These are phyloP conservation scores for Acer negundo DNA, from an alignment of 345 rosid species.

Conservation along the genomic window DNA sequence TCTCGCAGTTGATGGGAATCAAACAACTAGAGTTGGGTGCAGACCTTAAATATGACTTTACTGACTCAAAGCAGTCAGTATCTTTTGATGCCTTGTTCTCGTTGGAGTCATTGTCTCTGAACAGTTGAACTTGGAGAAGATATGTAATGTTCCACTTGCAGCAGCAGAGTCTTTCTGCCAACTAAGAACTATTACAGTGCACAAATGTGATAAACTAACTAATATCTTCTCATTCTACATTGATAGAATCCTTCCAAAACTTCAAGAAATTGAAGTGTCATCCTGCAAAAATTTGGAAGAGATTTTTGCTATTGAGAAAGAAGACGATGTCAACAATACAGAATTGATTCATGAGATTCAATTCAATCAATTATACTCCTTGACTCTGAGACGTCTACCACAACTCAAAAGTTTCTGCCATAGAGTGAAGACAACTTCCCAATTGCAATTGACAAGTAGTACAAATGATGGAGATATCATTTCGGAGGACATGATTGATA, in stretches of 20 bases:
- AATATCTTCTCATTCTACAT: constrained; percentile 20
- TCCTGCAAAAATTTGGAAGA: constrained; percentile 15
- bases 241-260: constrained; percentile 14
- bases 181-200: constrained; percentile 13
- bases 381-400: neutral
- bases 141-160: constrained; percentile 4
- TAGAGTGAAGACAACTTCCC: neutral
- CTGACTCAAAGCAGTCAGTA: neutral
- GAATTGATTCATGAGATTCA: neutral
- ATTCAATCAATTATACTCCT: neutral
- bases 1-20: neutral
- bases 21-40: constrained; percentile 8
- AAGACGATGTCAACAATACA: neutral
- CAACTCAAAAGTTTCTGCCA: neutral
- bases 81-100: neutral
- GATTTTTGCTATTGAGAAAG: constrained; percentile 16
- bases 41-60: constrained; percentile 11
- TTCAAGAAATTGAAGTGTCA: constrained; percentile 21
- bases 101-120: constrained; percentile 20
- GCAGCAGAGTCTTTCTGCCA: constrained; percentile 14
- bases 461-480: neutral
- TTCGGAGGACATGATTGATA: neutral
- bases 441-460: neutral
- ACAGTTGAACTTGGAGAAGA: constrained; percentile 10
- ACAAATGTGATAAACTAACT: constrained; percentile 6